These are phyloP conservation scores for Lipomyces oligophaga DNA, from an alignment of 805 yeast species.

Conservation along the genomic window DNA sequence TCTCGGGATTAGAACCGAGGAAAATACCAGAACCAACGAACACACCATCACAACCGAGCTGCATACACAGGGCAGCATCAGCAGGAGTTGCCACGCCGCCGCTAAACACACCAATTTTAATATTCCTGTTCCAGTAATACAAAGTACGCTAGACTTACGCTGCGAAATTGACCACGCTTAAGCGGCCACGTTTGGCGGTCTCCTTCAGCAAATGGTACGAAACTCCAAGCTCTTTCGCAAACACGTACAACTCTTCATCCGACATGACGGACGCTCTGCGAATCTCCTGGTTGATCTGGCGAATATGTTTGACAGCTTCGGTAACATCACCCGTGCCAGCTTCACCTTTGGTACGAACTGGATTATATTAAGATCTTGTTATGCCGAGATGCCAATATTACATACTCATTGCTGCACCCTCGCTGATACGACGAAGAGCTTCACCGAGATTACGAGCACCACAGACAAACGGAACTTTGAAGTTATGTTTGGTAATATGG, in stretches of 20 bases:
- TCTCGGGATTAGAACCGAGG: constrained; percentile 67
- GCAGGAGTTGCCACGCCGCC: constrained; percentile 89
- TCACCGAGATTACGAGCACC: constrained; percentile 81
- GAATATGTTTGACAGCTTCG: constrained; percentile 75
- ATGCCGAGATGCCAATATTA: not conserved
- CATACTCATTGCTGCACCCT: constrained; percentile 74
- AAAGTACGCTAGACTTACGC: constrained; percentile 40
- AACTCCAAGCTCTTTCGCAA: constrained; percentile 58
- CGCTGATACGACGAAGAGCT: constrained; percentile 71
- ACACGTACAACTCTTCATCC: constrained; percentile 46
- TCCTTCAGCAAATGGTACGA: constrained; percentile 52
- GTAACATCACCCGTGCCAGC: constrained; percentile 87
- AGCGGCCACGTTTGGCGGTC: constrained; percentile 52
- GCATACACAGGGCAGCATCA: constrained; percentile 82
- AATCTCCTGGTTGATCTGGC: constrained; percentile 56
- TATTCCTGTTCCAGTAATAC: no score
- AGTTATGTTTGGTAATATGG: constrained; percentile 60
- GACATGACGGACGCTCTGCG: constrained; percentile 43
- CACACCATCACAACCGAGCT: constrained; percentile 73
- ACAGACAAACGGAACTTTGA: constrained; percentile 74
- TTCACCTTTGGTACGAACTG: constrained; percentile 74
- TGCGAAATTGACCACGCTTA: constrained; percentile 81
- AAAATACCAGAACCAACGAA: constrained; percentile 78
- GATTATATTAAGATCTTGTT: not conserved
- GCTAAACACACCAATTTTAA: no score